phyloP scores from a whole-genome alignment of 495 filamentous ascomycete species.

The Hypoxylon perforatum region DNA sequence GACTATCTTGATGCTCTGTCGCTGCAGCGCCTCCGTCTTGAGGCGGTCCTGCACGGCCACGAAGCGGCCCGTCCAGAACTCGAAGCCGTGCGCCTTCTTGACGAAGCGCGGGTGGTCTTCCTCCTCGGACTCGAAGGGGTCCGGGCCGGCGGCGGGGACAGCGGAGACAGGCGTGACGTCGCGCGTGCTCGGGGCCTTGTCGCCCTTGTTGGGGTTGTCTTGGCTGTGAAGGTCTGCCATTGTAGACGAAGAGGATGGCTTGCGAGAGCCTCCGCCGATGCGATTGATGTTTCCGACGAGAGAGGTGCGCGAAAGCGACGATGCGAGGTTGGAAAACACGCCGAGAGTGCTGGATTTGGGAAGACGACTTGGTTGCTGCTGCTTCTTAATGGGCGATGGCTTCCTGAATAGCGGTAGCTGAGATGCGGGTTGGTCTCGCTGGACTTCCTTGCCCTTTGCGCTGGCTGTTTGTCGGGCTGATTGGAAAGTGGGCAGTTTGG shows the following conservation, averaged over 20 bases:
- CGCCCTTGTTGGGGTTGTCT: slow-evolving; percentile 1
- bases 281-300: slow-evolving; percentile 34
- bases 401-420: background rate
- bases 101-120: slow-evolving; percentile 27
- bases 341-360: slow-evolving; percentile 52
- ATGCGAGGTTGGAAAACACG: slow-evolving; percentile 52
- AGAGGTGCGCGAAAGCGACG: slow-evolving; percentile 52
- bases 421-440: background rate
- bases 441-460: background rate
- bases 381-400: slow-evolving; percentile 13
- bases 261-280: background rate
- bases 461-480: too few relatives aligned
- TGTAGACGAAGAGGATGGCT: background rate
- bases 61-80: slow-evolving; percentile 69
- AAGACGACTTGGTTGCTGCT: slow-evolving; percentile 30
- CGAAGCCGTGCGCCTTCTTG: slow-evolving; percentile 43
- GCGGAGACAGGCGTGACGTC: too few relatives aligned
- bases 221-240: background rate
- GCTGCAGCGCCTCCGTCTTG: slow-evolving; percentile 56
- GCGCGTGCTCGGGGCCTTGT: background rate
- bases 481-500: too few relatives aligned
- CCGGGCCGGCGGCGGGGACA: too few relatives aligned
- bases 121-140: too few relatives aligned
- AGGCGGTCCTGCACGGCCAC: slow-evolving; percentile 63
- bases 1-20: slow-evolving; percentile 42